Conservation (phyloP, 768 basidiomycete genomes). For the Austroboletus festivus region DNA sequence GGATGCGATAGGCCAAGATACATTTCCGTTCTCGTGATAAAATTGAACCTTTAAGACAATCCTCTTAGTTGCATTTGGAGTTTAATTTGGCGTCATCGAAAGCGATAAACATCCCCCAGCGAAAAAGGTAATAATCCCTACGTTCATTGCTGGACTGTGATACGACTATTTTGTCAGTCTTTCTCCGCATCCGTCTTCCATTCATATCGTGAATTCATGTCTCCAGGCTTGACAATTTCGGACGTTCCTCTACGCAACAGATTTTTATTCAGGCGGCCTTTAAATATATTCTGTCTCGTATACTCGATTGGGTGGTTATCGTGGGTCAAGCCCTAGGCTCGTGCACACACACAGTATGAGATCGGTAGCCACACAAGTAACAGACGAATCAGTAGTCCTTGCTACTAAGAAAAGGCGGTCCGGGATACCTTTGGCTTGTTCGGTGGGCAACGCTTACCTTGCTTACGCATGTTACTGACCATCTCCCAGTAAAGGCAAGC, state of each 20-base stretch:
- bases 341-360: constrained; percentile 14
- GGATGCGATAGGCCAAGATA: constrained; percentile 52
- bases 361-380: constrained; percentile 5
- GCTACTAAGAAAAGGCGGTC: constrained; percentile 11
- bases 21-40: not conserved
- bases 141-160: constrained; percentile 2
- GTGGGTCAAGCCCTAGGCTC: constrained; percentile 22
- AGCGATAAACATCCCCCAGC: constrained; percentile 12
- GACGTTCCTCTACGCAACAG: constrained; percentile 12
- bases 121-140: constrained; percentile 3
- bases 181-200: too few relatives aligned
- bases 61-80: constrained; percentile 45
- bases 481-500: constrained; percentile 24
- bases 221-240: constrained; percentile 16
- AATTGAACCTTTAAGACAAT: not conserved
- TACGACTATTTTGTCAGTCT: too few relatives aligned
- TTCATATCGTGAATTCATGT: too few relatives aligned
- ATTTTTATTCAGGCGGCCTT: constrained; percentile 15
- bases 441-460: constrained; percentile 25
- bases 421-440: constrained; percentile 34
- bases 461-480: not conserved
- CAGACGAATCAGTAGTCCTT: constrained; percentile 14
- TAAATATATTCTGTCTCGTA: constrained; percentile 13
- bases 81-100: constrained; percentile 35
- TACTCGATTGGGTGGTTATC: constrained; percentile 35